Base-by-base conservation (phyloP, 1,139 yeast genomes). In the Diutina siamensis region DNA sequence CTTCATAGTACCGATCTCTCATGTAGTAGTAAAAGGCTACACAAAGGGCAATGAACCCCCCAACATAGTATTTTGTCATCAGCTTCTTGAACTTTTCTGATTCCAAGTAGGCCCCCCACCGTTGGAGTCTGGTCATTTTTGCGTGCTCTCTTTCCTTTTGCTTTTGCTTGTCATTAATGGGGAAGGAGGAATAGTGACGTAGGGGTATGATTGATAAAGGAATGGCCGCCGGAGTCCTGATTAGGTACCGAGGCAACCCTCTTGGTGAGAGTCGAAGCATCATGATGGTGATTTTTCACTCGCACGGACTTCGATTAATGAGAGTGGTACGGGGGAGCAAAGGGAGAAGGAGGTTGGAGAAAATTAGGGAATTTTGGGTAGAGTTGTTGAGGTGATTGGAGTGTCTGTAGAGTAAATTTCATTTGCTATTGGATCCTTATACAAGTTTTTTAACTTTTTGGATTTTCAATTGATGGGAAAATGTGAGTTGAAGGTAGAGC, bases 1-100 rank as follows among this genome's bases (percentile, higher is more conserved):
- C 94, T 57, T 79, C 80, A 46, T 71, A 65, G 57, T 74, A 83
- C 44, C 82, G 61, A 54, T 82, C 85, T 53, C 80, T 67, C 78
- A 83, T 79, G 57, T 80, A 80, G 55, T 72, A 74, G 51, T 77
- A 73, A 48, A 86, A 84, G 46, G 81, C 76, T 21, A 74, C 68
- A 35, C 78, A 60, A 52, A 81, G 72, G 18, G 73, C 65, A 1
- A 69, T 65, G 56, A 83, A 82, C 1, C 78, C 73, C 27, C 75
- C 77, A 34, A 83, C 57, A 53, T 82, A 77, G 56, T 72, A 78
- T 22, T 62, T 57, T 3, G 73, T 67, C 67, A 69, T 63, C 15
- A 65, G 57, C 48, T 60, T 61, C 49, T 69, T 64, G 56, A 68
- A 68, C 53, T 67, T 61, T 40, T 61, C 59, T 20, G 67, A 62